A percentile compares a stretch with the other conserved stretches of the same genome.
These are phyloP conservation scores for Ustilago lituana DNA, from an alignment of 1,284 basidiomycete genomes.

Conservation along the genomic window DNA sequence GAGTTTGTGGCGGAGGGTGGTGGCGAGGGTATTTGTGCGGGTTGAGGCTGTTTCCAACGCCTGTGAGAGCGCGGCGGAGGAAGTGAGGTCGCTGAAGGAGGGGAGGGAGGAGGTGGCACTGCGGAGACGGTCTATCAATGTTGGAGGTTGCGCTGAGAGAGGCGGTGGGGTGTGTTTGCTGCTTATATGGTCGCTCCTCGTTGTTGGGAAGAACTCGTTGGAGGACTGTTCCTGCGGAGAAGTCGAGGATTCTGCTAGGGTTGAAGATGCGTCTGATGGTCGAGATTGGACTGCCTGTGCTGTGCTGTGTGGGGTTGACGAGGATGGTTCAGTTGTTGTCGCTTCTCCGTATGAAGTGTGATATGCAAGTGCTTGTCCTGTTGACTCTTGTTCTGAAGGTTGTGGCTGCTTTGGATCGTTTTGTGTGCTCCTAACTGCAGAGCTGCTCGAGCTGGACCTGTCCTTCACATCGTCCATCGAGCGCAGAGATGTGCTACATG, in stretches of 20 bases:
- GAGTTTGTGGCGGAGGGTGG: constrained; percentile 14
- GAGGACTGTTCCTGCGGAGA: too few relatives aligned
- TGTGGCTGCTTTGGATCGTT: too few relatives aligned
- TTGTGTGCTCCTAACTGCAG: too few relatives aligned
- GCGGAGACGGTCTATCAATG: constrained; percentile 13
- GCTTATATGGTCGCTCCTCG: too few relatives aligned
- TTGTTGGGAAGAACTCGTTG: too few relatives aligned
- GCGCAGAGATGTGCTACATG: too few relatives aligned
- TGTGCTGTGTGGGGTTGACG: too few relatives aligned
- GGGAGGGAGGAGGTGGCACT: constrained; percentile 8
- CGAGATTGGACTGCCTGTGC: too few relatives aligned
- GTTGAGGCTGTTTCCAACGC: constrained; percentile 1
- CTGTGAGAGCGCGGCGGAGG: constrained; percentile 8
- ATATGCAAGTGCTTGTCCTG: too few relatives aligned
- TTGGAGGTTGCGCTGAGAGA: background rate
- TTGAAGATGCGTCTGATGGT: background rate
- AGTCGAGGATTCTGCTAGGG: background rate
- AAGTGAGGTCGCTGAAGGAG: constrained; percentile 20
- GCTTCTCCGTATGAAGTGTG: too few relatives aligned
- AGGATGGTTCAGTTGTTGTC: too few relatives aligned
- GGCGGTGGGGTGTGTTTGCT: background rate
- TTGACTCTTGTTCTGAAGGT: too few relatives aligned
- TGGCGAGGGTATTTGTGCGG: constrained; percentile 3
- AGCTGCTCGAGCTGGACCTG: background rate
- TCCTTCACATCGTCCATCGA: constrained; percentile 6